phyloP scores from a whole-genome alignment of 352 stramenopile species.

The Phytophthora tentaculata region DNA sequence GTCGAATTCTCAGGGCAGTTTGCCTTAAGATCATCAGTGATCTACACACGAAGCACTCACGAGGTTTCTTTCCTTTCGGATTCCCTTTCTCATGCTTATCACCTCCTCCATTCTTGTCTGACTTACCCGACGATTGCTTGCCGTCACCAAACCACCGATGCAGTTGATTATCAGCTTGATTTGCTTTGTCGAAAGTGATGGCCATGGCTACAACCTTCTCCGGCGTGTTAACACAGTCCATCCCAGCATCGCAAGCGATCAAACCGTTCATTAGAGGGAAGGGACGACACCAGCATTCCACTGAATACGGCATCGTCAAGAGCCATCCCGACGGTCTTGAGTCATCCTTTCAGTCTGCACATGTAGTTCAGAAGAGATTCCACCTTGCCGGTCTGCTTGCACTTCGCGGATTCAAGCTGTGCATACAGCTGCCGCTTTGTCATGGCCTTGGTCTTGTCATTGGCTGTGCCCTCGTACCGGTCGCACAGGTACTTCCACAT shows the following conservation, averaged over 20 bases:
- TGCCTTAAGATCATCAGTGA: too few species aligned
- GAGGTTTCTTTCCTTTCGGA: too few species aligned
- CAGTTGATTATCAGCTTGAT: neutral
- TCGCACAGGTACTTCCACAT: neutral
- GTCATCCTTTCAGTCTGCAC: neutral
- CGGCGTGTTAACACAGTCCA: neutral
- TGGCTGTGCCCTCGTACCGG: neutral
- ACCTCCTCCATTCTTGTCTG: too few species aligned
- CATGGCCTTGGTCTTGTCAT: neutral
- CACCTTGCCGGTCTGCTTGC: neutral
- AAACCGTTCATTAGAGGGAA: neutral
- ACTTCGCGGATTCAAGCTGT: neutral
- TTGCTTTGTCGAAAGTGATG: neutral
- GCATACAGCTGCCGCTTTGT: neutral
- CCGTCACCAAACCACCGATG: too few species aligned
- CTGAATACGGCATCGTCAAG: neutral
- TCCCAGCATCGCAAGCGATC: neutral
- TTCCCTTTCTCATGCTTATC: too few species aligned
- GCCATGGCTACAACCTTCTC: neutral
- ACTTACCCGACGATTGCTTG: too few species aligned
- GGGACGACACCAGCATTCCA: neutral
- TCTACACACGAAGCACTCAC: too few species aligned
- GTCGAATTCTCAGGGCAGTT: too few species aligned
- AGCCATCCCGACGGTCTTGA: neutral
- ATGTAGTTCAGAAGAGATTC: neutral